A percentile compares a stretch with the other conserved stretches of the same genome.
These are phyloP conservation scores for Spathaspora sp. DNA, from an alignment of 805 yeast genomes.

Conservation along the genomic window DNA sequence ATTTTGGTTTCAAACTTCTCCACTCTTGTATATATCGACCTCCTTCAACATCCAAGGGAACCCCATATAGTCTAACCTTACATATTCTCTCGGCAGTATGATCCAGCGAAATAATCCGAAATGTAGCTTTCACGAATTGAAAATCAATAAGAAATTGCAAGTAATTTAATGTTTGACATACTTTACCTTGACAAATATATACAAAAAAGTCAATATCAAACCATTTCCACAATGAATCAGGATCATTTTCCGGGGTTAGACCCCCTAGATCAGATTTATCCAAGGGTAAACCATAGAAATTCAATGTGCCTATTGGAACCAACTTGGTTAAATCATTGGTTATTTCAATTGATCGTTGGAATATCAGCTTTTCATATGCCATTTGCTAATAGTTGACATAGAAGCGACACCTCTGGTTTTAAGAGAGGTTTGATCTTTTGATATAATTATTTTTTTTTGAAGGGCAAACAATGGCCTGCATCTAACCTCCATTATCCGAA, in stretches of 20 bases:
- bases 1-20: slow-evolving; percentile 33
- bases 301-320: slow-evolving; percentile 48
- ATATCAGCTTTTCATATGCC: neutral
- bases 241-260: slow-evolving; percentile 21
- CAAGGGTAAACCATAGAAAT: slow-evolving; percentile 40
- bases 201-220: slow-evolving; percentile 42
- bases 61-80: slow-evolving; percentile 42
- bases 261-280: slow-evolving; percentile 32
- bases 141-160: slow-evolving; percentile 42
- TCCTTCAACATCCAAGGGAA: slow-evolving; percentile 44
- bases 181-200: slow-evolving; percentile 8
- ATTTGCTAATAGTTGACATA: neutral
- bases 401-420: neutral
- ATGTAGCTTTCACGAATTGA: slow-evolving; percentile 45
- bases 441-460: neutral
- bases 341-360: slow-evolving; percentile 27
- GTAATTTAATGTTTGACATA: slow-evolving; percentile 27
- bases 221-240: slow-evolving; percentile 46
- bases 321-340: slow-evolving; percentile 39
- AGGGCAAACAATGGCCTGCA: neutral
- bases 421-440: neutral
- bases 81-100: slow-evolving; percentile 14
- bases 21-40: slow-evolving; percentile 27
- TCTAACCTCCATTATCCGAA: no score
- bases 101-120: slow-evolving; percentile 14